Percentiles rank a stretch among this genome's conserved stretches.
These are phyloP conservation scores for Ganoderma sp. DNA, from an alignment of 1,284 basidiomycete genomes.

Conservation along the genomic window DNA sequence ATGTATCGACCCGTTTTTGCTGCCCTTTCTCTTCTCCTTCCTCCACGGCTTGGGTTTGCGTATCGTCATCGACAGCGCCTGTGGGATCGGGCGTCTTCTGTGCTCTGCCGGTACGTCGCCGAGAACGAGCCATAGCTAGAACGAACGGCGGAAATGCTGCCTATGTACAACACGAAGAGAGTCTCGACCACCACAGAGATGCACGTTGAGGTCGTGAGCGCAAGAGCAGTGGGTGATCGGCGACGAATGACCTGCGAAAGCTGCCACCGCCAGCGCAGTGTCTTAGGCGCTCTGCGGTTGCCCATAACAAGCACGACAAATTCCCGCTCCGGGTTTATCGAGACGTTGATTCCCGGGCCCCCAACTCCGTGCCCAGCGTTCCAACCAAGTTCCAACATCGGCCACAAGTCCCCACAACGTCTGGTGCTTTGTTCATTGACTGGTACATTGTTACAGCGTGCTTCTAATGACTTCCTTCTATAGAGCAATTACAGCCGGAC, in stretches of 20 bases:
- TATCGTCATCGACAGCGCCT: conserved; percentile 32
- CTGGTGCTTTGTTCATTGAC: not conserved
- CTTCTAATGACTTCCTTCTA: conserved; percentile 14
- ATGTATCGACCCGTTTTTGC: conserved; percentile 32
- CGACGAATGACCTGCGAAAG: conserved; percentile 16
- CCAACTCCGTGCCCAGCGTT: no score
- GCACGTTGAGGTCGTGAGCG: conserved; percentile 12
- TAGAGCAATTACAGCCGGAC: conserved; percentile 29
- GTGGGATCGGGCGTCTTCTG: conserved; percentile 36
- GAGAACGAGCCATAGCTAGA: conserved; percentile 35
- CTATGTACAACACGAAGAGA: conserved; percentile 1
- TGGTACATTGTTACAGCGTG: not conserved
- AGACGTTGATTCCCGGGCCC: not conserved
- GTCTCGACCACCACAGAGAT: not conserved
- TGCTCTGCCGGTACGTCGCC: conserved; percentile 34
- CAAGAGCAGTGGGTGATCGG: not conserved
- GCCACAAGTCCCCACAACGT: not conserved
- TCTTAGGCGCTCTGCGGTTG: conserved; percentile 9
- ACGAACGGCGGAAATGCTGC: conserved; percentile 4
- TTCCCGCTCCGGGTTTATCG: not conserved
- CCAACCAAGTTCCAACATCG: not conserved
- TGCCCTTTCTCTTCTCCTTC: conserved; percentile 22
- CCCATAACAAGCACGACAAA: conserved; percentile 7
- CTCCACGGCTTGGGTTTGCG: conserved; percentile 17
- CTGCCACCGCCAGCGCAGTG: conserved; percentile 17